A percentile compares a stretch with the other conserved stretches of the same genome.
These are phyloP conservation scores for Sechiopsis laciniata DNA, from an alignment of 306 rosid genomes.

Conservation along the genomic window DNA sequence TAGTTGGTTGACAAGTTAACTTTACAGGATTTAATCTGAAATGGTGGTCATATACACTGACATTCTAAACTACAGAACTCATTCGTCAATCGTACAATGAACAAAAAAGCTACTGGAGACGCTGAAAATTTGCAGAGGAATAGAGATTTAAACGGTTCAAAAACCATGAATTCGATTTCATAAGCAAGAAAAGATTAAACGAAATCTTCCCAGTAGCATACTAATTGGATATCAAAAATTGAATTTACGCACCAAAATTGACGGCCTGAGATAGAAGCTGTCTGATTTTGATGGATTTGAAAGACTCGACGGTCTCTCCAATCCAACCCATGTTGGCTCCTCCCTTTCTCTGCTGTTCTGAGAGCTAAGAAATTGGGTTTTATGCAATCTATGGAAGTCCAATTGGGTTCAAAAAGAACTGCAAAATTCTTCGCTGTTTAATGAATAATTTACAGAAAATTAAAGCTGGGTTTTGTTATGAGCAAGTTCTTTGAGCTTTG, in stretches of 20 bases:
- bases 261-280: constrained; percentile 40
- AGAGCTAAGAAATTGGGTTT: not conserved
- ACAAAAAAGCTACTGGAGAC: not conserved
- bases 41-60: no score
- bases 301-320: constrained; percentile 38
- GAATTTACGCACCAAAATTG: constrained; percentile 41
- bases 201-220: not conserved
- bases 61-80: no score
- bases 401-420: not conserved
- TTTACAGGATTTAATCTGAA: no score
- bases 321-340: constrained; percentile 47
- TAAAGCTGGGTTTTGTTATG: not conserved
- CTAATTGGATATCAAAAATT: constrained; percentile 11
- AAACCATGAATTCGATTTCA: not conserved
- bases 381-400: not conserved
- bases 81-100: not conserved
- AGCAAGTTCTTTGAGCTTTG: not conserved
- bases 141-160: not conserved
- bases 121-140: no score
- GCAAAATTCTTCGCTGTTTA: not conserved
- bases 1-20: no score
- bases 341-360: not conserved
- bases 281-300: constrained; percentile 55
- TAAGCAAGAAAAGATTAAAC: not conserved
- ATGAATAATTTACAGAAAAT: not conserved